phyloP scores from a whole-genome alignment of 192 early-diverging fungal species.

The Podila epigama region DNA sequence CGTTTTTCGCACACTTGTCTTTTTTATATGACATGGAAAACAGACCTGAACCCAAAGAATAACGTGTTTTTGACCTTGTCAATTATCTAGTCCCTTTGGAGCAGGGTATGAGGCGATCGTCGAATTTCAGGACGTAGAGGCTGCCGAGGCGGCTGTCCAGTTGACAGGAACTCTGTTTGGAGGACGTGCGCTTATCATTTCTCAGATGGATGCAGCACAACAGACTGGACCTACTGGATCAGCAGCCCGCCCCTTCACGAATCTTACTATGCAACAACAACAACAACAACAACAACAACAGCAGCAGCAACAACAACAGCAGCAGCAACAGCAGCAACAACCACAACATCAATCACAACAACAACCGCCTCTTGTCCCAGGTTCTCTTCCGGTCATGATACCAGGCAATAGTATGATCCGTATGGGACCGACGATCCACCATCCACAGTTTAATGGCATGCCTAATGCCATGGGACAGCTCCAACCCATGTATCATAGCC shows the following conservation, averaged over 20 bases:
- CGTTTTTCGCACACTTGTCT: background rate
- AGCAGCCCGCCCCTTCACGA: conserved; percentile 21
- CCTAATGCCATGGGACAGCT: conserved; percentile 32
- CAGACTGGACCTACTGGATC: background rate
- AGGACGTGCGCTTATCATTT: conserved; percentile 26
- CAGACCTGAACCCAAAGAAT: no score
- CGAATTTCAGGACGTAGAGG: conserved; percentile 30
- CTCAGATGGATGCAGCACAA: conserved; percentile 36
- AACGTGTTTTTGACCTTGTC: background rate
- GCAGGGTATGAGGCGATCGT: conserved; percentile 47
- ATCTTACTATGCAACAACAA: conserved; percentile 30
- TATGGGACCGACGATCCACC: conserved; percentile 40
- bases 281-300: conserved; percentile 10
- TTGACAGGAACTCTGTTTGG: conserved; percentile 47
- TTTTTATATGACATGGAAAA: background rate
- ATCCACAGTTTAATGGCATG: conserved; percentile 39
- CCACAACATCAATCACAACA: conserved; percentile 15
- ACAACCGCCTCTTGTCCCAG: background rate
- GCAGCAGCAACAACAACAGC: conserved; percentile 23
- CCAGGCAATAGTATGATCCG: conserved; percentile 29
- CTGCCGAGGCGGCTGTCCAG: conserved; percentile 29
- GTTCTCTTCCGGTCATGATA: background rate
- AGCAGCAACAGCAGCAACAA: conserved; percentile 7
- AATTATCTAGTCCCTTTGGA: conserved; percentile 31
- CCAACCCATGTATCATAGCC: conserved; percentile 39